phyloP scores from a whole-genome alignment of 768 basidiomycete genomes.

The Leccinum uliginosum region DNA sequence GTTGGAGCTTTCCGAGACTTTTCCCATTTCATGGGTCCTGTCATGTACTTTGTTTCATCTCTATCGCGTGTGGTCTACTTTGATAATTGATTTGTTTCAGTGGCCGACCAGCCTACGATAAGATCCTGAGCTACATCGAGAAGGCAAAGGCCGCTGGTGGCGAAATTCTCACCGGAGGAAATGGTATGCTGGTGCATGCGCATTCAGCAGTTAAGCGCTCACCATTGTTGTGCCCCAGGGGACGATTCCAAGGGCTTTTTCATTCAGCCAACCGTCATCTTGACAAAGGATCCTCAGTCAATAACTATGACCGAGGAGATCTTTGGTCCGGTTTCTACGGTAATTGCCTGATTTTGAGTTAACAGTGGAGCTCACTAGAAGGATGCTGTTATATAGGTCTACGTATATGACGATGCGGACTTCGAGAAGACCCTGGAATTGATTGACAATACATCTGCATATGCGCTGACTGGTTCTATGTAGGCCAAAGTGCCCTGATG shows the following conservation, averaged over 20 bases:
- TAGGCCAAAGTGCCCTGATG: conserved; percentile 34
- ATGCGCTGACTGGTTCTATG: conserved; percentile 95
- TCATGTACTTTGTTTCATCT: conserved; percentile 61
- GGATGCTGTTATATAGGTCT: conserved; percentile 48
- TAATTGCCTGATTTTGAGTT: conserved; percentile 26
- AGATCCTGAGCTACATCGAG: conserved; percentile 74
- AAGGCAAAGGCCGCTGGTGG: conserved; percentile 89
- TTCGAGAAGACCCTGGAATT: conserved; percentile 85
- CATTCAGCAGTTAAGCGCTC: not conserved
- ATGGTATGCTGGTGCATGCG: conserved; percentile 41
- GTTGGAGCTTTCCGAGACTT: conserved; percentile 76
- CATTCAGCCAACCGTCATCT: conserved; percentile 90
- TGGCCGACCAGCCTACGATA: conserved; percentile 84
- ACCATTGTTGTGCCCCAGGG: conserved; percentile 35
- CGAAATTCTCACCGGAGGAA: conserved; percentile 84
- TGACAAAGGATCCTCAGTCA: conserved; percentile 85
- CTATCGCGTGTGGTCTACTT: not conserved
- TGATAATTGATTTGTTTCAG: conserved; percentile 34
- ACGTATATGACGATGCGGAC: conserved; percentile 82
- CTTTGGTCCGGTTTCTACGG: conserved; percentile 94
- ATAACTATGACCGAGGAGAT: conserved; percentile 94
- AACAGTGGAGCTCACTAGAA: not conserved
- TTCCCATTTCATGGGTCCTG: conserved; percentile 90
- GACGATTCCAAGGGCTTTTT: conserved; percentile 93
- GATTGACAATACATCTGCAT: conserved; percentile 80